Conservation (phyloP, 805 yeast species). For the Candida broadrunensis region DNA sequence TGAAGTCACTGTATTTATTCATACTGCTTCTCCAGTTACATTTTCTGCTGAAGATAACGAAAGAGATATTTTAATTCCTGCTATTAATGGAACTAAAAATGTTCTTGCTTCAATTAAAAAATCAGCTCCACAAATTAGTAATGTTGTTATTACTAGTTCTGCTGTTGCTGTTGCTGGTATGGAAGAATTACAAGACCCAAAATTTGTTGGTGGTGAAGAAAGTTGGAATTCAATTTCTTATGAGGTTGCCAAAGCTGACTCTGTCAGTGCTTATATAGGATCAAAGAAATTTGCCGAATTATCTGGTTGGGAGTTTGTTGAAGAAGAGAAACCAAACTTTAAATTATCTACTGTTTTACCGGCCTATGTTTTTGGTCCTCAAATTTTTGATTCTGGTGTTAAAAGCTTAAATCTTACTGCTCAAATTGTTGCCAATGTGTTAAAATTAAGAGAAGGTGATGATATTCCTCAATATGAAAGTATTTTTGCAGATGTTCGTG, state of each 20-base stretch:
- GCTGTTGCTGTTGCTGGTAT: constrained; percentile 36
- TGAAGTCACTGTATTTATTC: constrained; percentile 51
- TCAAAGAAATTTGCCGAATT: constrained; percentile 24
- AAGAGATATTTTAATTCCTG: constrained; percentile 48
- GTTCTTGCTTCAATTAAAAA: constrained; percentile 44
- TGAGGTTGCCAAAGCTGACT: constrained; percentile 30
- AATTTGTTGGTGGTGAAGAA: constrained; percentile 35
- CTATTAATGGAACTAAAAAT: constrained; percentile 49
- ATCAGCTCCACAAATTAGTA: constrained; percentile 37
- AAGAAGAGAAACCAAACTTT: constrained; percentile 17
- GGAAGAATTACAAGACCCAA: constrained; percentile 11
- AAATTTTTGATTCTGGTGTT: constrained; percentile 16
- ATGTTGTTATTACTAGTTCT: constrained; percentile 53
- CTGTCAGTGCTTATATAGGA: constrained; percentile 15
- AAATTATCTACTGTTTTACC: constrained; percentile 17
- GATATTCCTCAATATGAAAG: constrained; percentile 6
- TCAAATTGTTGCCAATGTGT: constrained; percentile 21
- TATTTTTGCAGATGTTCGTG: constrained; percentile 19
- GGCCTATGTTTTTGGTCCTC: constrained; percentile 23
- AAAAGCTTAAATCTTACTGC: constrained; percentile 19
- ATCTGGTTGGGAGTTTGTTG: constrained; percentile 28
- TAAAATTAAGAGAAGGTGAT: constrained; percentile 15
- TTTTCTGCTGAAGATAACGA: constrained; percentile 38
- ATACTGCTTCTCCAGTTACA: constrained; percentile 56
- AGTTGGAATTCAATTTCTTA: constrained; percentile 53